Evolutionary conservation across 2,329 filamentous ascomycete genomes (phyloP).

Genomic region (Calonectria honghensis): DNA sequence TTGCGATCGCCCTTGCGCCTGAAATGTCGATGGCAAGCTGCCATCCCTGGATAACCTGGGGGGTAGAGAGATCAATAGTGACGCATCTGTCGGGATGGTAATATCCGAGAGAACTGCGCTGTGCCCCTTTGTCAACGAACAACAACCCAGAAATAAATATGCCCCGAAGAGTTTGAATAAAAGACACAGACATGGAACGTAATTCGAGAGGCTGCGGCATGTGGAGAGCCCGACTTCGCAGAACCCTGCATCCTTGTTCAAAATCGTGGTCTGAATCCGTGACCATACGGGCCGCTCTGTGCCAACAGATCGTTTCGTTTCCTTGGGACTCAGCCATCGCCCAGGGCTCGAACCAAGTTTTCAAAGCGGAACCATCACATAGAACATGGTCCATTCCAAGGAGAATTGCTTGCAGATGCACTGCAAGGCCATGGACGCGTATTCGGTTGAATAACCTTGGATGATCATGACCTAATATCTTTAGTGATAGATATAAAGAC

Average conservation of each 20-base stretch:
- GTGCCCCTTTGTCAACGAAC: constrained; percentile 22
- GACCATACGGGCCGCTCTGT: constrained; percentile 29
- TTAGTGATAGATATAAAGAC: constrained; percentile 27
- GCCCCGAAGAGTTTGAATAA: constrained; percentile 25
- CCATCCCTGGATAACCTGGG: constrained; percentile 41
- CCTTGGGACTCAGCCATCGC: background rate
- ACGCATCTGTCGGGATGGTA: constrained; percentile 19
- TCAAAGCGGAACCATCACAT: constrained; percentile 14
- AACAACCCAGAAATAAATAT: constrained; percentile 37
- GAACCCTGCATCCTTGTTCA: constrained; percentile 24
- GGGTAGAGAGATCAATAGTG: constrained; percentile 8
- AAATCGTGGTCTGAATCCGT: constrained; percentile 4
- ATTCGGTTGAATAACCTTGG: constrained; percentile 36
- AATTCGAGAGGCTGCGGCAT: constrained; percentile 26
- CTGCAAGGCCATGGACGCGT: constrained; percentile 30
- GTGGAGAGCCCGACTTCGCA: constrained; percentile 23
- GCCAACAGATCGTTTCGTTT: constrained; percentile 6
- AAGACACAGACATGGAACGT: constrained; percentile 34
- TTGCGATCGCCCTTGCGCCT: constrained; percentile 34
- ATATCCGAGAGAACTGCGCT: constrained; percentile 38
- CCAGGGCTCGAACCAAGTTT: constrained; percentile 36
- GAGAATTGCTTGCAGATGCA: constrained; percentile 19
- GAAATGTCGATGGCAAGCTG: constrained; percentile 38
- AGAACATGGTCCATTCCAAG: constrained; percentile 30
- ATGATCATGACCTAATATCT: background rate